These are phyloP conservation scores for Beauveria sp. DNA, from an alignment of 2,329 filamentous ascomycete genomes.

Conservation along the genomic window DNA sequence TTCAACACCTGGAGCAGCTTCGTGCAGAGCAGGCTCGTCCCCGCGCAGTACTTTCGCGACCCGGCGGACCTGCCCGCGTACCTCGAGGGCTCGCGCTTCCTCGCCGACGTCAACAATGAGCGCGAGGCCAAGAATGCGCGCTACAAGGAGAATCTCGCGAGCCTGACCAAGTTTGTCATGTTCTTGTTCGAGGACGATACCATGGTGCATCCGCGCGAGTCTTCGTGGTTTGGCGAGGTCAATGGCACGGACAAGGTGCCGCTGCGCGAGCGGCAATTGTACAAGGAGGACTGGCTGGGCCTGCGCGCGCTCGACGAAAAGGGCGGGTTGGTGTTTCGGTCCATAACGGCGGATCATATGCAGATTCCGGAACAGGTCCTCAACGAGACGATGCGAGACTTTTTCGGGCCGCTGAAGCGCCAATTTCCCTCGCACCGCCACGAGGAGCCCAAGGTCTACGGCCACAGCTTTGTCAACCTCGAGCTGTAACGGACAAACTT, in stretches of 20 bases:
- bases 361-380: conserved; percentile 60
- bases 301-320: conserved; percentile 70
- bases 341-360: conserved; percentile 76
- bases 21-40: conserved; percentile 74
- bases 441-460: conserved; percentile 14
- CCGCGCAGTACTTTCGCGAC: conserved; percentile 90
- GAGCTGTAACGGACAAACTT: conserved; percentile 1
- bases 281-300: conserved; percentile 90
- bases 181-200: conserved; percentile 82
- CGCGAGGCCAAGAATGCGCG: conserved; percentile 60
- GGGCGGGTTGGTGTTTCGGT: conserved; percentile 69
- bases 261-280: conserved; percentile 63
- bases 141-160: conserved; percentile 65
- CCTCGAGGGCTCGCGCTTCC: conserved; percentile 72
- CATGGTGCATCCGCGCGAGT: conserved; percentile 84
- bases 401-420: conserved; percentile 49
- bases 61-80: conserved; percentile 57
- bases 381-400: conserved; percentile 56
- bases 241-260: conserved; percentile 61
- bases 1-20: conserved; percentile 72
- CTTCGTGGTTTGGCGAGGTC: conserved; percentile 82
- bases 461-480: neutral
- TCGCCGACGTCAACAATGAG: conserved; percentile 97
- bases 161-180: conserved; percentile 74
- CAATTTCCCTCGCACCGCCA: conserved; percentile 20